Base-by-base conservation (phyloP, 148 eudicot genomes). In the Vaccinium myrtillus region DNA sequence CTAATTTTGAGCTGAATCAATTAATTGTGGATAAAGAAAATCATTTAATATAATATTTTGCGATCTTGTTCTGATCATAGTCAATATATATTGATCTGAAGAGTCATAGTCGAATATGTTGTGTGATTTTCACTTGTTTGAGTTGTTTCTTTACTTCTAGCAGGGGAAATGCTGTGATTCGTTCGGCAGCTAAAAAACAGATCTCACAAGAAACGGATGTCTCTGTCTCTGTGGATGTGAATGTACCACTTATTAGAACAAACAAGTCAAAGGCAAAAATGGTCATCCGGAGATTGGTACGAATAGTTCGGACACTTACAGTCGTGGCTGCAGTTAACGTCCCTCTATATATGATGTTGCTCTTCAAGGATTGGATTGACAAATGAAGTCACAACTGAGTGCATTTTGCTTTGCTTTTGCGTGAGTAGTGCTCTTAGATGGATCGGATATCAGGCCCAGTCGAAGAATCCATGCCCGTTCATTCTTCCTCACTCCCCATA, bases 281-380 rank as follows among this genome's bases (percentile, higher is more conserved):
- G 83, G 85, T 88, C 81, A 82, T 94, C 55, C 87, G 89, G 88
- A 89, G 95, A 82, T 70, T 92, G 53, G 4, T 97, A 84, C 85
- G 93, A 30, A 87, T 89, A 2, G 74, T 91, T n/a, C 87, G 90
- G 76, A 85, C 88, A 84, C 48, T 89, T 48, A 81, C 84, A n/a
- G 89, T 92, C 54, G 87, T 97, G 79, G 99, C 98, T 59, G 85
- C 93, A 48, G 88, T 95, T 56, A 97, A 97, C 73, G 85, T 95
- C 78, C 96, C 99, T 48, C 85, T 95, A 18, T 97, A 95, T 76
- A 91, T 97, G 92, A 89, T 94, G 89, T 87, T 97, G 81, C 84
- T 97, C 79, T 97, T 97, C 88, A 93, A 92, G 90, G 98, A 94
- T 84, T 95, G 98, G 99, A 88, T 87, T 75, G 93, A 91, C 75